Conservation (phyloP, 352 stramenopile genomes). For the Phytophthora cryptogea region DNA sequence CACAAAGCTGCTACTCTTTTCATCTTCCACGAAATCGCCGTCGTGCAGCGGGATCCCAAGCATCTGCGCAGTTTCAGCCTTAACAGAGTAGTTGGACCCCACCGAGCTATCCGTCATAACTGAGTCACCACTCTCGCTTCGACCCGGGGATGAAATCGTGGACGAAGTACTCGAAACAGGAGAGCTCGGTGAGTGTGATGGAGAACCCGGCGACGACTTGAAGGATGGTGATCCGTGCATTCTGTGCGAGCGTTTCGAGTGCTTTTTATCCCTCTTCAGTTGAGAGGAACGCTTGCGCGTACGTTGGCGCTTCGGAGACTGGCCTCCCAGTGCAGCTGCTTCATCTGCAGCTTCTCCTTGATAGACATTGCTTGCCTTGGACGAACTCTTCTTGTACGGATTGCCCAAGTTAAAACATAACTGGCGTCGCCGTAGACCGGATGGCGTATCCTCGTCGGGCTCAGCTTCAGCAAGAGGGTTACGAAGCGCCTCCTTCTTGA, state of each 20-base stretch:
- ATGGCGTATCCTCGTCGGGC: slow-evolving; percentile 81
- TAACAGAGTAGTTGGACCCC: slow-evolving; percentile 81
- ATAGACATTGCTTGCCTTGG: slow-evolving; percentile 84
- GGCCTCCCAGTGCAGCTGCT: slow-evolving; percentile 72
- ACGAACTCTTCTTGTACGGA: slow-evolving; percentile 90
- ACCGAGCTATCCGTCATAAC: slow-evolving; percentile 60
- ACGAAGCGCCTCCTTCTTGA: slow-evolving; percentile 86
- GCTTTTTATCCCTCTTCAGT: slow-evolving; percentile 78
- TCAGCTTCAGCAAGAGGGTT: slow-evolving; percentile 87
- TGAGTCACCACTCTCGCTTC: slow-evolving; percentile 66
- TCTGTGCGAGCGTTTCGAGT: slow-evolving; percentile 69
- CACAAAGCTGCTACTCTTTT: slow-evolving; percentile 62
- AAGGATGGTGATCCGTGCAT: slow-evolving; percentile 72
- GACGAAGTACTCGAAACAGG: slow-evolving; percentile 56
- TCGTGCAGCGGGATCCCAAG: slow-evolving; percentile 81
- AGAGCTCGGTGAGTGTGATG: slow-evolving; percentile 65
- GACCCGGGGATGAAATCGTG: slow-evolving; percentile 66
- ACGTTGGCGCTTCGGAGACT: slow-evolving; percentile 80
- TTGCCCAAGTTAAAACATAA: slow-evolving; percentile 88
- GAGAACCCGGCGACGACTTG: slow-evolving; percentile 69
- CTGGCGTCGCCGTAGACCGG: slow-evolving; percentile 71
- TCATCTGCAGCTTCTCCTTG: slow-evolving; percentile 86
- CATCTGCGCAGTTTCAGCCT: slow-evolving; percentile 75
- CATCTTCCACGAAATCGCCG: slow-evolving; percentile 54
- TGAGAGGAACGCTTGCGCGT: slow-evolving; percentile 87